Evolutionary conservation across 495 filamentous ascomycete genomes (phyloP).

Genomic region (Letharia columbiana): DNA sequence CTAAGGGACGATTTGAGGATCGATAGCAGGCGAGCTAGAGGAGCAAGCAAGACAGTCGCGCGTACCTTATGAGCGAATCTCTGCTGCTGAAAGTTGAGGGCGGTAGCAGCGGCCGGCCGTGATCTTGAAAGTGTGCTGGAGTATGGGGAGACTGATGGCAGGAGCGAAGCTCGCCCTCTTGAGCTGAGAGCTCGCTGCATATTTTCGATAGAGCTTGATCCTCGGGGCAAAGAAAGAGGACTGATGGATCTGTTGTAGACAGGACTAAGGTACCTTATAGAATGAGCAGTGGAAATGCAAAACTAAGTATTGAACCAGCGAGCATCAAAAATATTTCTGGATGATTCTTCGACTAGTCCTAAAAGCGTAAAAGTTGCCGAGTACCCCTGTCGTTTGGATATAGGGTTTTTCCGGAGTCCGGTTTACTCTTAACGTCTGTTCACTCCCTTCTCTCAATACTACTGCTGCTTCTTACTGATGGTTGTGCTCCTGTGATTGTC

Average conservation of each 20-base stretch:
- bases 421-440: neutral
- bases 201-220: constrained; percentile 12
- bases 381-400: neutral
- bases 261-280: constrained; percentile 12
- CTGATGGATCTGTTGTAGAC: constrained; percentile 26
- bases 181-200: constrained; percentile 70
- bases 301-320: neutral
- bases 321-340: constrained; percentile 3
- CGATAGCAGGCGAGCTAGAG: neutral
- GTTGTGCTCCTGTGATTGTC: neutral
- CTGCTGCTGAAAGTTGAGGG: constrained; percentile 68
- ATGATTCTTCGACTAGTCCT: neutral
- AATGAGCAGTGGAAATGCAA: constrained; percentile 7
- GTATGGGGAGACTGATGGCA: constrained; percentile 52
- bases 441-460: neutral
- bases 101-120: constrained; percentile 35
- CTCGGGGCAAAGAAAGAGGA: constrained; percentile 25
- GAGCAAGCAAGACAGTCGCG: constrained; percentile 13
- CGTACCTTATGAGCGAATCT: constrained; percentile 91
- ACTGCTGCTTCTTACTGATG: neutral
- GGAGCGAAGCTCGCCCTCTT: constrained; percentile 57
- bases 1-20: neutral
- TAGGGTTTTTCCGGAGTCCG: neutral
- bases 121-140: constrained; percentile 28
- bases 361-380: neutral